Evolutionary conservation across 306 rosid genomes (phyloP).

Genomic region (Calophaca sinica): DNA sequence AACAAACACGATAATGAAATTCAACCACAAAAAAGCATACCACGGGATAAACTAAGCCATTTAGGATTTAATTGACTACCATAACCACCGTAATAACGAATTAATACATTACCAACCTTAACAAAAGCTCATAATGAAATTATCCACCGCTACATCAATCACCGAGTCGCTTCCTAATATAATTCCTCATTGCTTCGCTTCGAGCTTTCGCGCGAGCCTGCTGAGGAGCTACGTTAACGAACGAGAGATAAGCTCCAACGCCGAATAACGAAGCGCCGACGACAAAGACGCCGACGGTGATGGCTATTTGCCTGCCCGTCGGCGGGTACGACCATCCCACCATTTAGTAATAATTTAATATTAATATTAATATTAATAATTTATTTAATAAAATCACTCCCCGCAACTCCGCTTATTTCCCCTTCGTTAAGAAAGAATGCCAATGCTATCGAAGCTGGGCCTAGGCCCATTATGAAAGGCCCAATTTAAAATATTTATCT

Average conservation of each 20-base stretch:
- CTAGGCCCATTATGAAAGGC: not conserved
- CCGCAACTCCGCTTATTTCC: no score
- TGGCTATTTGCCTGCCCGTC: constrained; percentile 38
- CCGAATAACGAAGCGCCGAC: constrained; percentile 36
- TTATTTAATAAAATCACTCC: no score
- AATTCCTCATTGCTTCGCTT: constrained; percentile 33
- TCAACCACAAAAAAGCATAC: not conserved
- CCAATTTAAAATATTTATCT: not conserved
- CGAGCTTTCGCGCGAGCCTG: constrained; percentile 47
- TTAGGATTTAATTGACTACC: not conserved
- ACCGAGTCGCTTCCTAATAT: constrained; percentile 41
- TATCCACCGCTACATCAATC: not conserved
- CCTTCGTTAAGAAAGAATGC: no score
- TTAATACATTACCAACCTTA: not conserved
- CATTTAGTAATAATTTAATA: constrained; percentile 1
- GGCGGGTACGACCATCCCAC: constrained; percentile 49
- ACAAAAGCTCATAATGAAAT: not conserved
- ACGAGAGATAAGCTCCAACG: constrained; percentile 41
- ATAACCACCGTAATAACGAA: not conserved
- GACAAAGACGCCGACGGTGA: constrained; percentile 18
- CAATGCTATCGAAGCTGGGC: not conserved
- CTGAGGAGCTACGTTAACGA: constrained; percentile 44
- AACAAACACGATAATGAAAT: not conserved
- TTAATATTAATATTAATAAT: no score
- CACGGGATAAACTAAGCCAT: not conserved